A percentile compares a stretch with the other conserved stretches of the same genome.
Conservation (phyloP, 768 basidiomycete genomes). For the Tulasnella sp. region DNA sequence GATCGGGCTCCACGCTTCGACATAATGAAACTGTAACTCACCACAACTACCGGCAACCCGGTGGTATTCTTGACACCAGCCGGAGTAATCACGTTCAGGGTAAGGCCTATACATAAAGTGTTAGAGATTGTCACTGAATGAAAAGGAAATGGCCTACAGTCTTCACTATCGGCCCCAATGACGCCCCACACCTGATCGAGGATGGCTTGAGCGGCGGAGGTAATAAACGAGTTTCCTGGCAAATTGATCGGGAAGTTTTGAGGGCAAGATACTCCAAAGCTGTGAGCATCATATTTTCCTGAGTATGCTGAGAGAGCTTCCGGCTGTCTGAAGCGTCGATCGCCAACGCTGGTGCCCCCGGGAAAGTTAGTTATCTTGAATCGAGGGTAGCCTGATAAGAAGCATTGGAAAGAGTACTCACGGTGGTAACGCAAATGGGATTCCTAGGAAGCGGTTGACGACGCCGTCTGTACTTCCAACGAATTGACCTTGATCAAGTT, state of each 20-base stretch:
- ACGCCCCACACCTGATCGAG: conserved; percentile 24
- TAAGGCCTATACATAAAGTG: conserved; percentile 30
- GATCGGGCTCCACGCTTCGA: background rate
- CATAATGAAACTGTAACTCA: conserved; percentile 23
- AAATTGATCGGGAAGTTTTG: conserved; percentile 31
- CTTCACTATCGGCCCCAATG: conserved; percentile 31
- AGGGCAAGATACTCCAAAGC: conserved; percentile 36
- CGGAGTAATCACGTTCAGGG: conserved; percentile 42
- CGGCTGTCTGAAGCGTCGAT: conserved; percentile 36
- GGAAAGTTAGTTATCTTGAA: conserved; percentile 27
- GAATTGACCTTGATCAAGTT: conserved; percentile 36
- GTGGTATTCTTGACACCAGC: conserved; percentile 28
- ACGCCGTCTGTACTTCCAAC: conserved; percentile 28
- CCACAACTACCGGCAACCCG: conserved; percentile 43
- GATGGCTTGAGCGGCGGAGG: conserved; percentile 28
- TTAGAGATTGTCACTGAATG: background rate
- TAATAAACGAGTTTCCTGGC: conserved; percentile 28
- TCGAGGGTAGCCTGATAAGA: background rate
- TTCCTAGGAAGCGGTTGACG: conserved; percentile 36
- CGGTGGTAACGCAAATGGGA: conserved; percentile 48
- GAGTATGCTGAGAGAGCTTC: conserved; percentile 28
- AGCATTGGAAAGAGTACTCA: conserved; percentile 26
- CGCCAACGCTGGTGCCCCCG: conserved; percentile 25
- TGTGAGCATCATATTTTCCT: conserved; percentile 28
- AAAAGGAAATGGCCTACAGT: conserved; percentile 29